Evolutionary conservation across 176 grass and related monocot species (phyloP).

Genomic region (Triticum monococcum): DNA sequence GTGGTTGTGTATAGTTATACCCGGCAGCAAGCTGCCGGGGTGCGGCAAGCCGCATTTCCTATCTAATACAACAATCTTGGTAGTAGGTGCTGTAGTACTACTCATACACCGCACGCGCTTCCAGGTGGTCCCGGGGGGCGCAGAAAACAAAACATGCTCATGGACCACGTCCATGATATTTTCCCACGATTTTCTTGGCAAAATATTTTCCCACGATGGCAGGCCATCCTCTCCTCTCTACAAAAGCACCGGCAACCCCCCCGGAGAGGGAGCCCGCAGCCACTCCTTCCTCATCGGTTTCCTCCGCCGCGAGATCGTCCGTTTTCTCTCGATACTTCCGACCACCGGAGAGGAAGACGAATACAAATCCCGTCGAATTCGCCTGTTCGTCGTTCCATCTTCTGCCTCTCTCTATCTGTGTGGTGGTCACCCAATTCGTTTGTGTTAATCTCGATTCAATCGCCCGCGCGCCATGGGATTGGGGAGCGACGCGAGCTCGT

Average conservation of each 20-base stretch:
- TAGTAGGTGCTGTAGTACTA: background rate
- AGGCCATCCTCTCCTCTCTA: background rate
- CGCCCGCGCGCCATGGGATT: slow-evolving; percentile 50
- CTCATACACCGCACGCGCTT: slow-evolving; percentile 1
- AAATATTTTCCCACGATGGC: background rate
- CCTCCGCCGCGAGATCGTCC: background rate
- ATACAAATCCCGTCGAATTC: background rate
- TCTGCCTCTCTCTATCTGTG: background rate
- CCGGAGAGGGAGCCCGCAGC: background rate
- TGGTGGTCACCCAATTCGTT: slow-evolving; percentile 1
- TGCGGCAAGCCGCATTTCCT: too few species aligned
- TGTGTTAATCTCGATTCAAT: background rate
- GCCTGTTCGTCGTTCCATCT: background rate
- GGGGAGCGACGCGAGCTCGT: slow-evolving; percentile 61
- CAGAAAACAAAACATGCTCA: background rate
- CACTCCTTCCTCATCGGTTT: slow-evolving; percentile 27
- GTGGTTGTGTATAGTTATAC: too few species aligned
- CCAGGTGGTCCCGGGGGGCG: background rate
- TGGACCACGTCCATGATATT: slow-evolving; percentile 42
- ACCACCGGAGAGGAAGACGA: background rate
- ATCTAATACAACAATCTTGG: too few species aligned
- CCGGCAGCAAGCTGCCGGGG: too few species aligned
- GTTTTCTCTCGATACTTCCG: background rate
- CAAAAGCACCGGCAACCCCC: background rate
- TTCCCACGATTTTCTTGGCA: background rate